Base-by-base conservation (phyloP, 208 protist genomes). In the Phytomonas sp. region DNA sequence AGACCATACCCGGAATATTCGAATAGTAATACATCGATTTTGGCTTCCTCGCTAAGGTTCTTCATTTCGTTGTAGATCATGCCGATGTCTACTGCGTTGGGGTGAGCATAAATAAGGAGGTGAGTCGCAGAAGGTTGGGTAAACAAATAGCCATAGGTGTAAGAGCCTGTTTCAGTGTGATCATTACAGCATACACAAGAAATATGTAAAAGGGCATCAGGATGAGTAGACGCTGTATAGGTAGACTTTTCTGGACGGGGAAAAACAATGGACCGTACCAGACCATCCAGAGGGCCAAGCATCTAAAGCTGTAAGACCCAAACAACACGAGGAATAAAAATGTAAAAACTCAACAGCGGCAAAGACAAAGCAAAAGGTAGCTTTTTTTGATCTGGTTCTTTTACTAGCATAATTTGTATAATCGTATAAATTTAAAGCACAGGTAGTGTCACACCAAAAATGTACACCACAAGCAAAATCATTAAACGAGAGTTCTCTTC, bases 1-100 rank as follows among this genome's bases (percentile, higher is more conserved):
- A 92, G 77, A n/a, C 90, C 90, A 71, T 95, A 95, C 49, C 90
- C 90, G 14, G 73, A 82, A 76, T 93, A 95, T 71, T 95, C 90
- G 56, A 91, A 88, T 16, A 85, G 63, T 12, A 95, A 70, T 14
- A 93, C 82, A 40, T 82, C 81, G 12, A 87, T 75, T 37, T 76
- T 79, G 19, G 82, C 77, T 31, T 83, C 73, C 63, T 83, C 75
- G 70, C 78, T 69, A 14, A 95, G 60, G 63, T 86, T 78, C 49
- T 78, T 83, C 60, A 93, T 70, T 72, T 91, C 83, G 37, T 82
- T 80, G 74, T 86, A 86, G 68, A 84, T 75, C 71, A 91, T 85
- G 8, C 80, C 90, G 73, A 93, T 89, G 69, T 95, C 90, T 2
- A 92, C 87, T 8, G 87, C 90, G 63, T 95, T 95, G 30, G 84